A percentile compares a stretch with the other conserved stretches of the same genome.
phyloP scores from a whole-genome alignment of 352 stramenopile species.

The Pythium plurisporium region DNA sequence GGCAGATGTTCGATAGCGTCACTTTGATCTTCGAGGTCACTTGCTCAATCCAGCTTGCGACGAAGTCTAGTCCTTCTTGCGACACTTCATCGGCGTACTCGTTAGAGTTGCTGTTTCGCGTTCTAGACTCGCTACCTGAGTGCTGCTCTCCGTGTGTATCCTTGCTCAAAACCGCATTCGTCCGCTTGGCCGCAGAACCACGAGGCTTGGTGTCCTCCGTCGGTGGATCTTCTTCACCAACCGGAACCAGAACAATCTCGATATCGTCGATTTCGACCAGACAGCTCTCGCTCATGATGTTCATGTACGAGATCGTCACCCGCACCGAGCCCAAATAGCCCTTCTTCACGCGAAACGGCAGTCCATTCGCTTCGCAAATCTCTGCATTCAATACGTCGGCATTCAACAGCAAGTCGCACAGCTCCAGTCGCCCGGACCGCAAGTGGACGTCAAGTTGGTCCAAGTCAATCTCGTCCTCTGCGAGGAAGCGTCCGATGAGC shows the following conservation, averaged over 20 bases:
- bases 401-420: constrained; percentile 80
- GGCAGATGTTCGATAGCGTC: constrained; percentile 81
- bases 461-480: constrained; percentile 76
- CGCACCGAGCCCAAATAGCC: constrained; percentile 82
- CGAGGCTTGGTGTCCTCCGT: constrained; percentile 1
- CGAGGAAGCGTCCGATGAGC: constrained; percentile 83
- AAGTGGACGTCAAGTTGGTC: constrained; percentile 85
- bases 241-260: constrained; percentile 79
- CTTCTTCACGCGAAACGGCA: constrained; percentile 85
- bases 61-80: constrained; percentile 87
- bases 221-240: constrained; percentile 14
- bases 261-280: constrained; percentile 86
- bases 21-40: constrained; percentile 90
- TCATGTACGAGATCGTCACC: constrained; percentile 82
- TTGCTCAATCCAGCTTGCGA: constrained; percentile 87
- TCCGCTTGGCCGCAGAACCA: no score
- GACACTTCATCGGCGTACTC: constrained; percentile 75
- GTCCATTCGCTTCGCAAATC: constrained; percentile 53
- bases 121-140: background rate
- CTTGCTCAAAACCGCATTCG: no score
- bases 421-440: constrained; percentile 64
- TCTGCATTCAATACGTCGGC: constrained; percentile 76
- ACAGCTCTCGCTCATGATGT: constrained; percentile 87
- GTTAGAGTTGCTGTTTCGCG: background rate
- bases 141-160: no score